Base-by-base conservation (phyloP, 2,329 filamentous ascomycete genomes). In the Harringtonia lauricola region DNA sequence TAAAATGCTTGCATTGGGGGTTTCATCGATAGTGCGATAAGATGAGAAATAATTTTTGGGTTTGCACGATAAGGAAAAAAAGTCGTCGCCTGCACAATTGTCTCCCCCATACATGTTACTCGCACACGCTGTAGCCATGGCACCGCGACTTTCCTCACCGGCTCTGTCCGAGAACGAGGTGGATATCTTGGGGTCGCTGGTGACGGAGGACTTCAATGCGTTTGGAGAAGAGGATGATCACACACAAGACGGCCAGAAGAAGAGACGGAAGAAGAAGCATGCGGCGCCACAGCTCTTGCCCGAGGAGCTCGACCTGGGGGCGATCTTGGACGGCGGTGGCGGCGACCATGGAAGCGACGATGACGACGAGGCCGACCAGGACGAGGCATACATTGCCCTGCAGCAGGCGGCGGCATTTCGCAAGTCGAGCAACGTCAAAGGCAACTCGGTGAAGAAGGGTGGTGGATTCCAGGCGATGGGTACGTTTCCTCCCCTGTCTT, bases 401-500 rank as follows among this genome's bases (percentile, higher is more conserved):
- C 78, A 84, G 55, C 88, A 95, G 60, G 83, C 86, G 4, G 86
- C 87, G 15, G 86, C 85, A 5, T 95, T 95, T 59, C 73, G 90
- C 49, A 96, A 95, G 59, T 70, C 78, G 1, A 74, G 83, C 10
- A 92, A 89, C 57, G 54, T 92, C 8, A 92, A 90, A 61, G 86
- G 86, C 18, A 84, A 84, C 50, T 83, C 81, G 3, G 85, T 86
- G 28, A 95, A 95, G 69, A 98, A 96, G 64, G 86, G 89, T 31
- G 92, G 92, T 55, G 92, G 90, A 42, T 98, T 98, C 59, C 92
- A 98, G 62, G 83, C 86, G 38, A 95, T 98, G 89, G 85, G 77
- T 81, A 64, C 46, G 55, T 47, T n/a, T n/a, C n/a, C n/a, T n/a
- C n/a, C n/a, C n/a, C n/a, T n/a, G n/a, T n/a, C n/a, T n/a, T n/a